Evolutionary conservation across 2,329 filamentous ascomycete genomes (phyloP).

Genomic region (Emergomyces orientalis): DNA sequence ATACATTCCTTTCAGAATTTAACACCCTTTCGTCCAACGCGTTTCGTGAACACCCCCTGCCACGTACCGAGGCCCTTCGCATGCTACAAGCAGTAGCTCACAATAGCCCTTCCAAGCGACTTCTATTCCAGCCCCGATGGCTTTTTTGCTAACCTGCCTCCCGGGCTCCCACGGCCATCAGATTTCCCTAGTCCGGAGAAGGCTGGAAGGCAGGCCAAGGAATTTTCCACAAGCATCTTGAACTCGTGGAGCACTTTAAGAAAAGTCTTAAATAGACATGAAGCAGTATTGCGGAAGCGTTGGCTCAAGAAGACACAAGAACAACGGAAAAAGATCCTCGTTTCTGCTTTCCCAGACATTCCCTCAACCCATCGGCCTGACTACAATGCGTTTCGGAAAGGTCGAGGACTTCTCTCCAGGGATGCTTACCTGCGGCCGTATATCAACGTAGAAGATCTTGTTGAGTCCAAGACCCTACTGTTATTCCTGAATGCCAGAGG

Average conservation of each 20-base stretch:
- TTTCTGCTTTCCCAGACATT: slow-evolving; percentile 42
- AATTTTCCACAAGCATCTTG: slow-evolving; percentile 23
- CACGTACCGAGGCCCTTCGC: too few species aligned
- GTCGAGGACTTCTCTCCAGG: slow-evolving; percentile 11
- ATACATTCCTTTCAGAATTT: background rate
- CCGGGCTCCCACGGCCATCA: slow-evolving; percentile 6
- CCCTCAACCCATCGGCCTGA: slow-evolving; percentile 43
- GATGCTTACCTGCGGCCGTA: slow-evolving; percentile 43
- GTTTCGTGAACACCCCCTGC: background rate
- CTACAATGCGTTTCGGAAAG: slow-evolving; percentile 26
- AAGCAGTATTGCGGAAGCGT: slow-evolving; percentile 42
- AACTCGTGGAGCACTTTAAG: slow-evolving; percentile 28
- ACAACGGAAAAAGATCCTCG: slow-evolving; percentile 40
- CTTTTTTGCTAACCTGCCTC: background rate
- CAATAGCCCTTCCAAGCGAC: background rate
- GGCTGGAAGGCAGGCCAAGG: background rate
- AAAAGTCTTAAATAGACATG: slow-evolving; percentile 42
- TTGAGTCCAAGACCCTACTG: slow-evolving; percentile 34
- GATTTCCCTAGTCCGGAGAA: slow-evolving; percentile 6
- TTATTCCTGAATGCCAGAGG: slow-evolving; percentile 46
- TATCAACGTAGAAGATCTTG: slow-evolving; percentile 45
- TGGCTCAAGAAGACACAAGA: slow-evolving; percentile 46
- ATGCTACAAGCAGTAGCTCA: background rate
- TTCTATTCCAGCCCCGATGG: background rate
- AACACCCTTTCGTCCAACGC: background rate